phyloP scores from a whole-genome alignment of 805 yeast species.

The Saccharomycopsis sp. region DNA sequence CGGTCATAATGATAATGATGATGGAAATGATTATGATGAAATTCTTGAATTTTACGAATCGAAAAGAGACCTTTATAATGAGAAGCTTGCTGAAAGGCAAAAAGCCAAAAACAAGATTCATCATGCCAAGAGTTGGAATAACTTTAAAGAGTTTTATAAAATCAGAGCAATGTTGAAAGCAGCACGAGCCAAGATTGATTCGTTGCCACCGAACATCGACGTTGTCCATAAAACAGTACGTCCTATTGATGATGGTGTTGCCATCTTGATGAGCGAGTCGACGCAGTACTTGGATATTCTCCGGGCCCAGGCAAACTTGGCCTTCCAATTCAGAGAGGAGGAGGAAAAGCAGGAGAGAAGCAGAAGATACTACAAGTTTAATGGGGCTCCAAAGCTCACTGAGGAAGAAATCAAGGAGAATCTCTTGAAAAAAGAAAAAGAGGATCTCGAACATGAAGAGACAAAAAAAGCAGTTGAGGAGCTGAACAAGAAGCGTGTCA shows the following conservation, averaged over 20 bases:
- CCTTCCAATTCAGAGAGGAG: slow-evolving; percentile 46
- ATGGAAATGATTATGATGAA: slow-evolving; percentile 1
- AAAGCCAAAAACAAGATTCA: slow-evolving; percentile 8
- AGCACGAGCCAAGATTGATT: slow-evolving; percentile 8
- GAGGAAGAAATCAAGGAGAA: slow-evolving; percentile 22
- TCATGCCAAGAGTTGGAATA: slow-evolving; percentile 15
- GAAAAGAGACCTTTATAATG: slow-evolving; percentile 29
- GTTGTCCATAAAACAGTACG: slow-evolving; percentile 8
- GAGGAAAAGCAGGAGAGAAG: slow-evolving; percentile 28
- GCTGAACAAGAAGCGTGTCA: slow-evolving; percentile 27
- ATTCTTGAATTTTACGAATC: slow-evolving; percentile 14
- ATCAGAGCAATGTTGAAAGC: slow-evolving; percentile 29
- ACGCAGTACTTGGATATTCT: slow-evolving; percentile 49
- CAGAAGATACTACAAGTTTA: slow-evolving; percentile 16
- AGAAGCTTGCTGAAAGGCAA: slow-evolving; percentile 22
- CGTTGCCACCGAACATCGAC: slow-evolving; percentile 6
- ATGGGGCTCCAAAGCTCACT: slow-evolving; percentile 14
- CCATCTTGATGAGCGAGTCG: slow-evolving; percentile 46
- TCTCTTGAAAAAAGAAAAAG: slow-evolving; percentile 24
- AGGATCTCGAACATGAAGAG: slow-evolving; percentile 33
- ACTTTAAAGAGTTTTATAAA: slow-evolving; percentile 21
- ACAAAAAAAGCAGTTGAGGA: slow-evolving; percentile 25
- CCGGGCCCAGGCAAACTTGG: slow-evolving; percentile 49
- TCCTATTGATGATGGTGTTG: slow-evolving; percentile 32
- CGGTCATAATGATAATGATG: slow-evolving; percentile 2